Conservation (phyloP, 768 basidiomycete species). For the Boletus insuetus region DNA sequence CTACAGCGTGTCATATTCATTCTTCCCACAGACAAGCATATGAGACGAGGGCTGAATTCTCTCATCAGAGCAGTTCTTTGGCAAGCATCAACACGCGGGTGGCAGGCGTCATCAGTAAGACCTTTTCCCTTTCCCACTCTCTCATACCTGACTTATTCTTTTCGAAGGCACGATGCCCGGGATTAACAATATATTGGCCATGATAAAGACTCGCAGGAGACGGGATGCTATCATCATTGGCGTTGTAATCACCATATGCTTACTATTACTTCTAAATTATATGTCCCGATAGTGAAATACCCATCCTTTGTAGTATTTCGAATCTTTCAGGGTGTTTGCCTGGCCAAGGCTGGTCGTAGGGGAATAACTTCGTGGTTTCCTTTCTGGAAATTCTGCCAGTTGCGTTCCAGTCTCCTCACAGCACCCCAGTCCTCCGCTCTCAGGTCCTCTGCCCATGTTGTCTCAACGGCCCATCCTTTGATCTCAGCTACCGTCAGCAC, state of each 20-base stretch:
- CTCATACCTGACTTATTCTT: not conserved
- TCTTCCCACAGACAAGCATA: slow-evolving; percentile 78
- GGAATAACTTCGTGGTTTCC: slow-evolving; percentile 39
- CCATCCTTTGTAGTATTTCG: slow-evolving; percentile 2
- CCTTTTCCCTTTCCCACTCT: not conserved
- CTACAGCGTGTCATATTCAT: not conserved
- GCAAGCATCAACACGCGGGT: slow-evolving; percentile 82
- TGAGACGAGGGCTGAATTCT: slow-evolving; percentile 92
- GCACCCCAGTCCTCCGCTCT: slow-evolving; percentile 51
- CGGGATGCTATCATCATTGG: slow-evolving; percentile 90
- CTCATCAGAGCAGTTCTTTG: slow-evolving; percentile 73
- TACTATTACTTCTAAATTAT: slow-evolving; percentile 59
- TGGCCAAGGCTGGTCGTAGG: not conserved
- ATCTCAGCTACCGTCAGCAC: slow-evolving; percentile 65
- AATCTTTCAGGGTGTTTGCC: not conserved
- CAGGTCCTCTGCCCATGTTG: slow-evolving; percentile 45
- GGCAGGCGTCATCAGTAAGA: slow-evolving; percentile 74
- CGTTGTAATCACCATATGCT: slow-evolving; percentile 80
- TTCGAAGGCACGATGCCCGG: slow-evolving; percentile 84
- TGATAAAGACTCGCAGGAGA: slow-evolving; percentile 90
- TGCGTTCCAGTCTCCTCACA: slow-evolving; percentile 63
- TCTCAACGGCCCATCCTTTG: slow-evolving; percentile 77
- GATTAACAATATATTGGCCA: slow-evolving; percentile 81
- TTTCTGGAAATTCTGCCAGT: slow-evolving; percentile 63
- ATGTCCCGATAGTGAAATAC: slow-evolving; percentile 29